Base-by-base conservation (phyloP, 2,329 filamentous ascomycete genomes). In the Phoma sp. region DNA sequence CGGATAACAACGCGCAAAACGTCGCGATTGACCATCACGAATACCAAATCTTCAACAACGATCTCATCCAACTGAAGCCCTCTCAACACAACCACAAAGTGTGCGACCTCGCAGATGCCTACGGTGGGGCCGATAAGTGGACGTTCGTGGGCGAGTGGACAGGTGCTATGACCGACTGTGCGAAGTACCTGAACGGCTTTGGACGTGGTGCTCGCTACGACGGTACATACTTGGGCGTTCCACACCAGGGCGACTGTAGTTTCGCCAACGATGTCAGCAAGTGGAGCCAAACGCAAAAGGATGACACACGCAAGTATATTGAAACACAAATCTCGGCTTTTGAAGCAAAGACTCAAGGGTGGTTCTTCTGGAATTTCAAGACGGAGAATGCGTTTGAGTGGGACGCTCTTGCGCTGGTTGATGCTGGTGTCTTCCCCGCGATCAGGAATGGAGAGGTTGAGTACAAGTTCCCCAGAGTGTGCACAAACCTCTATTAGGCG, bases 21-120 rank as follows among this genome's bases (percentile, higher is more conserved):
- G 81, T 88, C 33, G 81, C 83, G 38, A 73, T 90, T 57, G 87
- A 90, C 65, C 85, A 87, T 53, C 87, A 90, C 68, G 85, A 89
- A 66, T 90, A 90, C 68, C 83, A 89, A 67, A 79, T 86, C 53
- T 89, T 89, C 73, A 79, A 77, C 54, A 72, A 79, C 20, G 76
- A 74, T 0, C 75, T 83, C 23, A 74, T 87, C 25, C 76, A 78
- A 18, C 72, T 83, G 69, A 72, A 76, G 29, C 79, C 80, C 4
- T 74, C 77, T 59, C 67, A 83, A 49, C 87, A 90, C 60, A 74
- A 83, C 30, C 73, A 81, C 52, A 73, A 76, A 23, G 85, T 83
- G 45, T 90, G 87, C 74, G 78, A 77, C 46, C 81, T 83, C 60
- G 80, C 78, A 2, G 67, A 71, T 2, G 66, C 73, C 7, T 85